A percentile compares a stretch with the other conserved stretches of the same genome.
Conservation (phyloP, 2,329 filamentous ascomycete species). For the Ophiocordyceps australis region DNA sequence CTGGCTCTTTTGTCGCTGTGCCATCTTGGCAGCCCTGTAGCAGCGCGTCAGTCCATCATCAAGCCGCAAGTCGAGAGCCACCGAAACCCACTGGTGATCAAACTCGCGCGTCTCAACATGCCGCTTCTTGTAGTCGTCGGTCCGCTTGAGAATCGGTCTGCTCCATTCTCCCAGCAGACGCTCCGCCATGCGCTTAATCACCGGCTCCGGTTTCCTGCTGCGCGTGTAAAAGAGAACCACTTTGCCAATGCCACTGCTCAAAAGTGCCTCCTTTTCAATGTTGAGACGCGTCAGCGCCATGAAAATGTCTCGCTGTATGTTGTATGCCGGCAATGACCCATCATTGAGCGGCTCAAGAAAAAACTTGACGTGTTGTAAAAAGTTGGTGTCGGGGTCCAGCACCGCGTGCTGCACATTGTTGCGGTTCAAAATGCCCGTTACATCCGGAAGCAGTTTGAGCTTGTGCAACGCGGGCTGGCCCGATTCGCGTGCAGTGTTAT, state of each 20-base stretch:
- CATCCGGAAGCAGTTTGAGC: constrained; percentile 81
- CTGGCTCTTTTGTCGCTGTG: constrained; percentile 29
- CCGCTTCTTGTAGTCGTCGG: constrained; percentile 85
- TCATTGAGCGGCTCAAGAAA: constrained; percentile 93
- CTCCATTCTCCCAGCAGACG: constrained; percentile 91
- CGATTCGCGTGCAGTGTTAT: constrained; percentile 64
- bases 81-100: constrained; percentile 36
- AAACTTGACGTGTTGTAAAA: constrained; percentile 87
- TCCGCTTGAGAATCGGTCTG: constrained; percentile 79
- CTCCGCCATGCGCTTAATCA: constrained; percentile 88
- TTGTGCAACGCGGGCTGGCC: constrained; percentile 79
- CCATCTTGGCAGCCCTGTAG: constrained; percentile 31
- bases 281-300: constrained; percentile 61
- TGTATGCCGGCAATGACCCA: constrained; percentile 85
- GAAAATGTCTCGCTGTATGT: constrained; percentile 92
- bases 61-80: not conserved
- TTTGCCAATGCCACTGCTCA: constrained; percentile 88
- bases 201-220: constrained; percentile 72
- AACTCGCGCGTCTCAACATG: constrained; percentile 45
- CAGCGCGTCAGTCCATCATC: constrained; percentile 1
- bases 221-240: constrained; percentile 95
- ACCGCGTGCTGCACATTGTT: constrained; percentile 73
- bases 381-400: constrained; percentile 86
- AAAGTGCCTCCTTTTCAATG: constrained; percentile 76
- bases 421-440: constrained; percentile 73